These are phyloP conservation scores for Mesembryanthemum crystallinum DNA, from an alignment of 148 eudicot genomes.

Conservation along the genomic window DNA sequence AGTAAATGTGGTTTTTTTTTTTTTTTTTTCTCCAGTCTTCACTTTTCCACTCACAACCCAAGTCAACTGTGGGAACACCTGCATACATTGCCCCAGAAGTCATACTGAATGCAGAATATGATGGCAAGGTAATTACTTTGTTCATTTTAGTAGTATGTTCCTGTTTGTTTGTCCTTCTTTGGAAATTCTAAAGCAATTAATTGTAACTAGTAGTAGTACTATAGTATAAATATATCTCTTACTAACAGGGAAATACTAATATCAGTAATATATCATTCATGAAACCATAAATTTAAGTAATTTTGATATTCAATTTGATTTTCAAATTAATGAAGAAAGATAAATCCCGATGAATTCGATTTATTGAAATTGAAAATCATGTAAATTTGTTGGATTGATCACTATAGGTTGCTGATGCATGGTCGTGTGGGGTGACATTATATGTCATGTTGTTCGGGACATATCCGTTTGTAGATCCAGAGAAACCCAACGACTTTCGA, in stretches of 20 bases:
- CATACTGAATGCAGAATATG: slow-evolving; percentile 33
- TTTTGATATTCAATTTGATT: no score
- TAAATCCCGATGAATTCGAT: no score
- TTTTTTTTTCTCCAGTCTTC: no score
- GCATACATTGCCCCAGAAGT: slow-evolving; percentile 53
- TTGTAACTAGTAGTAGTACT: no score
- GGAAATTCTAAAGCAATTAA: no score
- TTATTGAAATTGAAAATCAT: neutral
- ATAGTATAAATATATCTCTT: no score
- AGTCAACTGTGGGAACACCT: slow-evolving; percentile 49
- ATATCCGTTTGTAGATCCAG: slow-evolving; percentile 49
- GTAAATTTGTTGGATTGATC: neutral
- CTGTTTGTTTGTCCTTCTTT: no score
- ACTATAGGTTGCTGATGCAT: slow-evolving; percentile 43
- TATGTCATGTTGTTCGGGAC: slow-evolving; percentile 47
- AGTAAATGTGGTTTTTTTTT: no score
- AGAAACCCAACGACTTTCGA: slow-evolving; percentile 40
- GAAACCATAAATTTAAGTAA: no score
- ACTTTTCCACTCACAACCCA: slow-evolving; percentile 40
- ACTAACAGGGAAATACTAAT: no score
- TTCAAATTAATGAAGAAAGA: no score
- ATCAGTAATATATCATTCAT: no score
- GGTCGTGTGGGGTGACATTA: slow-evolving; percentile 51
- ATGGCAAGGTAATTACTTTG: slow-evolving; percentile 37
- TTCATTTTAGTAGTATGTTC: neutral